Evolutionary conservation across 1,284 basidiomycete genomes (phyloP), one percentile per base, ranked within the genome.

Genomic region (Inonotus obliquus): DNA sequence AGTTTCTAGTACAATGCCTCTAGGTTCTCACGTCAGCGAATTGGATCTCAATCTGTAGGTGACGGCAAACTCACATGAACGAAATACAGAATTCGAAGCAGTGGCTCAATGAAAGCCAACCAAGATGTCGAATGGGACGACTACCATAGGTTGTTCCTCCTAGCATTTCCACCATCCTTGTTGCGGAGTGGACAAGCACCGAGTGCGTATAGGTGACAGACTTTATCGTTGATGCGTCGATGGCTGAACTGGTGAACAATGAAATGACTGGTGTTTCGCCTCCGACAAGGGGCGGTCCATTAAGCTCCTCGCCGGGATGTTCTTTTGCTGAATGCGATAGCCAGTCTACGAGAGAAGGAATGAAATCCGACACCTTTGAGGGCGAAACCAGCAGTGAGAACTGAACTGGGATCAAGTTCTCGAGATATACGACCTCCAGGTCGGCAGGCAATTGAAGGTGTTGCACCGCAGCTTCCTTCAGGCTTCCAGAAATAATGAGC

Each of bases 101-200:
- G 49, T 67, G 66, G 37, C 60, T 55, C n/a, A 67, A 41, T 14
- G 66, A 65, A 27, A 67, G 52, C 66, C 66, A 67, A 17, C 66
- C 66, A 11, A 66, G 64, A 45, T 67, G 66, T 27, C 63, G 37
- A 35, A 61, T 61, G 14, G 65, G 66, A 4, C 27, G 37, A 25
- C 10, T 23, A 6, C 51, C n/a, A 25, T 60, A 66, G 17, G 23
- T 19, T 25, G 32, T 27, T 14, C 57, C 61, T 11, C 60, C 63
- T 21, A 65, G 44, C 57, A 60, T 63, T 11, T 29, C 39, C 11
- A 63, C 45, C 45, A 32, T 45, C 23, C 61, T 58, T 13, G 29
- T 25, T 25, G 45, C 57, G 3, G 57, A 51, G 7, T 56, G 53
- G 6, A 64, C 27, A 13, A 67, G 51, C 54, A 64, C 60, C n/a